Evolutionary conservation across 2,329 filamentous ascomycete genomes (phyloP), one percentile per base, ranked within the genome.

Genomic region (Beauveria rudraprayagi): DNA sequence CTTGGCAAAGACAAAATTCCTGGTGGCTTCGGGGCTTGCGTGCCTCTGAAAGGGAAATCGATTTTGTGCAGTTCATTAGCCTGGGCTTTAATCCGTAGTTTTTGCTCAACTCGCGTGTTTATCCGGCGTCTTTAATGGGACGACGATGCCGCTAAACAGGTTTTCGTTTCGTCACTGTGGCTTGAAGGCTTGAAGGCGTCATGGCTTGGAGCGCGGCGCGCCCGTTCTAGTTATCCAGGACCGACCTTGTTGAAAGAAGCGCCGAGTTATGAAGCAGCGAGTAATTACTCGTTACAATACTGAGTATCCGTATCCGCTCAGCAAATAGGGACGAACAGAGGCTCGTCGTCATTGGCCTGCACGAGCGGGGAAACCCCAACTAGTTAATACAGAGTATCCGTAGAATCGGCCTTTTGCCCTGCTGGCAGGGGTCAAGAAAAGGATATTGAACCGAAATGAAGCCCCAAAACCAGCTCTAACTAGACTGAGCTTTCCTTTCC

Each of bases 91-190:
- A 22, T 22, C 22, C 22, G 22, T 22, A 22, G 22, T 22, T 22
- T 22, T 14, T 34, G 30, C 10, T 14, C 10, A 34, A 34, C 30
- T 34, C 10, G 30, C 30, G 30, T 34, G 30, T 34, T 34, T 34
- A 34, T 34, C 30, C 10, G 3, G 30, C 30, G 30, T 34, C 10
- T 34, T 34, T 4, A 5, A 34, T 34, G 30, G 30, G 30, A 34
- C 30, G n/a, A 19, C n/a, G 54, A 34, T 56, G 34, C 26, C 41
- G n/a, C 41, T 46, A 47, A 17, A 14, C 24, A 16, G 30, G 19
- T n/a, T 9, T 26, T 44, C 22, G 47, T 59, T 59, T 59, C 56
- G 56, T 59, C 56, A 52, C 47, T 59, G 56, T 59, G 56, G 56
- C 56, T 59, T 59, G 37, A 51, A 34, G 30, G 34, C 41, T 16